Evolutionary conservation across 768 basidiomycete genomes (phyloP).

Genomic region (Mycena haematopus): DNA sequence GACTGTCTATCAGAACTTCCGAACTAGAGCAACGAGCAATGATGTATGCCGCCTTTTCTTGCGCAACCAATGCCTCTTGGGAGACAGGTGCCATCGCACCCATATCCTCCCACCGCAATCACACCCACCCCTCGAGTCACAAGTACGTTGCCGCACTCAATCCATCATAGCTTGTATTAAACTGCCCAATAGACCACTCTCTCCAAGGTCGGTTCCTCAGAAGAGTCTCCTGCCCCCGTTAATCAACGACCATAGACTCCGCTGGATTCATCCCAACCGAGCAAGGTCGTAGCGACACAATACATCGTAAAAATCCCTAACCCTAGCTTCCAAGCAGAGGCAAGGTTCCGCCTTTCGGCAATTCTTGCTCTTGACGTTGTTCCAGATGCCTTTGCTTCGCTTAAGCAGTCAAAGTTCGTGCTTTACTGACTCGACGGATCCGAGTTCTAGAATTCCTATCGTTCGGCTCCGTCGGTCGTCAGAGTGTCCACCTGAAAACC

Average conservation of each 20-base stretch:
- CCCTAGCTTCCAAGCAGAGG: not conserved
- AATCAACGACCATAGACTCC: not conserved
- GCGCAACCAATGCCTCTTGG: conserved; percentile 12
- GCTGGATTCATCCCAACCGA: not conserved
- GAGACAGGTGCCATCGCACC: conserved; percentile 14
- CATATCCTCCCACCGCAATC: conserved; percentile 2
- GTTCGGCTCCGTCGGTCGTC: conserved; percentile 22
- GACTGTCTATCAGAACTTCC: not conserved
- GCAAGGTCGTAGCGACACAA: not conserved
- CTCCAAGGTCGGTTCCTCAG: conserved; percentile 10
- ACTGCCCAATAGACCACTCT: not conserved
- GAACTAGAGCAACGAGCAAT: conserved; percentile 10
- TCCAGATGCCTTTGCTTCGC: conserved; percentile 6
- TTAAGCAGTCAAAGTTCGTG: conserved; percentile 1
- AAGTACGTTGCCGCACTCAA: not conserved
- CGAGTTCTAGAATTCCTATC: conserved; percentile 6
- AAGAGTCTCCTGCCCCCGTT: conserved; percentile 3
- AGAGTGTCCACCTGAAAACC: conserved; percentile 4
- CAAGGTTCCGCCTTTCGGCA: not conserved
- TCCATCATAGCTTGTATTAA: not conserved
- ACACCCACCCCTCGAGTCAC: too few species aligned
- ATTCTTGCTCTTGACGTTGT: not conserved
- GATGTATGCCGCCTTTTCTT: conserved; percentile 44
- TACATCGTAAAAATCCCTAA: conserved; percentile 17
- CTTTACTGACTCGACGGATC: conserved; percentile 5